Conservation (phyloP, 345 rosid genomes). For the Heritiera littoralis region DNA sequence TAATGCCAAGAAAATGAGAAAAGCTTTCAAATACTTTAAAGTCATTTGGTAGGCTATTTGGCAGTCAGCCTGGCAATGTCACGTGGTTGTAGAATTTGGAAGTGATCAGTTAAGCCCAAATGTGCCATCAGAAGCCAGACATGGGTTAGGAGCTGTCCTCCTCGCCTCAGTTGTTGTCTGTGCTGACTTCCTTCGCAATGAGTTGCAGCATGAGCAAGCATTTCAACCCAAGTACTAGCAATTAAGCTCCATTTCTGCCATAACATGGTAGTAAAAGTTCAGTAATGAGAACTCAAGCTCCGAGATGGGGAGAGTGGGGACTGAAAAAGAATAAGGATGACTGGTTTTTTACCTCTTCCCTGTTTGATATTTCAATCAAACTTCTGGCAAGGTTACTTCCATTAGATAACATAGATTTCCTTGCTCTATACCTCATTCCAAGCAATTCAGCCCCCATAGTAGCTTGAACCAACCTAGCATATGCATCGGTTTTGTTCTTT, state of each 20-base stretch:
- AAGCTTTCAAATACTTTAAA: neutral
- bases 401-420: neutral
- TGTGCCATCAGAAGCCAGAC: slow-evolving; percentile 46
- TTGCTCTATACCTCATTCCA: neutral
- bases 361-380: neutral
- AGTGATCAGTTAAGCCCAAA: slow-evolving; percentile 30
- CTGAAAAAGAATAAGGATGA: neutral
- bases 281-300: neutral
- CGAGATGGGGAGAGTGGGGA: neutral
- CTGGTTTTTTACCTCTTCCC: neutral
- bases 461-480: neutral
- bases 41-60: neutral
- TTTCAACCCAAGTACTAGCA: slow-evolving; percentile 48
- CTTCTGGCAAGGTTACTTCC: neutral
- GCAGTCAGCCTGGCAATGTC: neutral
- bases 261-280: neutral
- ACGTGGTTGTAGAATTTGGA: neutral
- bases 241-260: slow-evolving; percentile 39
- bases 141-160: slow-evolving; percentile 42
- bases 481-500: neutral
- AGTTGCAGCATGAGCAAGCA: slow-evolving; percentile 38
- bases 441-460: neutral
- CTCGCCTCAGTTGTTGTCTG: slow-evolving; percentile 34
- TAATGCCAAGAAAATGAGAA: neutral
- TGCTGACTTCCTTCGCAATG: slow-evolving; percentile 38